Conservation (phyloP, 495 filamentous ascomycete genomes). For the Aspergillus sparsus region DNA sequence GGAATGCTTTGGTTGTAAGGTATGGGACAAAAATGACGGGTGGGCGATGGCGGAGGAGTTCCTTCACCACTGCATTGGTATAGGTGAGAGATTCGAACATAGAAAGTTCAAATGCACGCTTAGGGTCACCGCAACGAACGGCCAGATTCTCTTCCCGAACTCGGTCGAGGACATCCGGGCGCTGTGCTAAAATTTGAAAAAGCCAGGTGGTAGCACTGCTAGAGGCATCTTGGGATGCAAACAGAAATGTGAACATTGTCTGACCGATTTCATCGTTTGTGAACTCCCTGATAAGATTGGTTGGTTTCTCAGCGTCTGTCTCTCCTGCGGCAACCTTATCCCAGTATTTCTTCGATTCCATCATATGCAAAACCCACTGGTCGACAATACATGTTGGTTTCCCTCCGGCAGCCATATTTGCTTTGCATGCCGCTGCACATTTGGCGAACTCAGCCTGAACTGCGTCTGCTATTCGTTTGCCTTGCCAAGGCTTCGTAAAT, state of each 20-base stretch:
- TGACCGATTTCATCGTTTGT: slow-evolving; percentile 85
- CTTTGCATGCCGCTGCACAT: slow-evolving; percentile 85
- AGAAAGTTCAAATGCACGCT: slow-evolving; percentile 68
- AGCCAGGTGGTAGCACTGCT: slow-evolving; percentile 88
- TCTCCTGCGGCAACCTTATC: slow-evolving; percentile 66
- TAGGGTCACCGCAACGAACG: slow-evolving; percentile 69
- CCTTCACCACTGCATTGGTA: slow-evolving; percentile 84
- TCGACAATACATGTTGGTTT: slow-evolving; percentile 85
- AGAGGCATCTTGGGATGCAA: slow-evolving; percentile 93
- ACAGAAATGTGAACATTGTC: slow-evolving; percentile 94
- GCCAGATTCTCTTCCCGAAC: slow-evolving; percentile 82
- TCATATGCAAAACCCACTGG: slow-evolving; percentile 80
- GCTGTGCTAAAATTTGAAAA: slow-evolving; percentile 86
- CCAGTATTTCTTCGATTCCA: slow-evolving; percentile 71
- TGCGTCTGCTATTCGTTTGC: slow-evolving; percentile 83
- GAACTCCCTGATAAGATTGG: slow-evolving; percentile 77
- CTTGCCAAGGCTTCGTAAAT: slow-evolving; percentile 91
- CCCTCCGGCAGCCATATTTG: slow-evolving; percentile 81
- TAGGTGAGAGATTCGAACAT: slow-evolving; percentile 85
- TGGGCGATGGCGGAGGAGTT: slow-evolving; percentile 88
- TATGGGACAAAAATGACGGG: slow-evolving; percentile 98
- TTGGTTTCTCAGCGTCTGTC: slow-evolving; percentile 69
- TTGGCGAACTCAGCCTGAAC: slow-evolving; percentile 81
- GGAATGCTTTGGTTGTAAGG: slow-evolving; percentile 84
- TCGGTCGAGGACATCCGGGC: slow-evolving; percentile 79